phyloP scores from a whole-genome alignment of 78 protist genomes.

The Dictyostelium firmibasis region DNA sequence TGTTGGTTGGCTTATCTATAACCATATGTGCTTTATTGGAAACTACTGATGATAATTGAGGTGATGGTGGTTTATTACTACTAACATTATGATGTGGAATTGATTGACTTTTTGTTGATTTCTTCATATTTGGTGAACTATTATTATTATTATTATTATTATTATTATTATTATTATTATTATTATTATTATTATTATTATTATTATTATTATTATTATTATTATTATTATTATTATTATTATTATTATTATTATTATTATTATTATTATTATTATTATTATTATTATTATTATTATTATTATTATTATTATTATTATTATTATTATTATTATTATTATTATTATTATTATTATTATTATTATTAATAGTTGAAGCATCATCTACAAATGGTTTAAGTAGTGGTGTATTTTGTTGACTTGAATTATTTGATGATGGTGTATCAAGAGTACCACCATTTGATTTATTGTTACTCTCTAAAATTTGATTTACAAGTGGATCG shows the following conservation, averaged over 20 bases:
- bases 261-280: not conserved
- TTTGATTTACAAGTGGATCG: constrained; percentile 14
- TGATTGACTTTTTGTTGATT: not conserved
- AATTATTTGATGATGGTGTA: not conserved
- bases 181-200: not conserved
- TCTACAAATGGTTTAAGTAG: not conserved
- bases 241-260: not conserved
- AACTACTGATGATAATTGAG: not conserved
- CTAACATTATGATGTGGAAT: not conserved
- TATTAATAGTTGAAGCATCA: not conserved
- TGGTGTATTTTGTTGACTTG: not conserved
- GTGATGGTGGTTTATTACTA: constrained; percentile 8
- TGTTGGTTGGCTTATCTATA: not conserved
- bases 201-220: not conserved
- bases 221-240: too few species aligned
- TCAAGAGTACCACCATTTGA: not conserved
- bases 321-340: not conserved
- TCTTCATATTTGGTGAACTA: not conserved
- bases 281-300: not conserved
- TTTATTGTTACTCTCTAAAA: not conserved
- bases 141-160: not conserved
- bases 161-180: not conserved
- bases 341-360: too few species aligned
- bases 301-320: not conserved
- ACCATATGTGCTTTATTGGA: not conserved